These are phyloP conservation scores for Saccharomycopsis lassenensis DNA, from an alignment of 805 yeast species.

Conservation along the genomic window DNA sequence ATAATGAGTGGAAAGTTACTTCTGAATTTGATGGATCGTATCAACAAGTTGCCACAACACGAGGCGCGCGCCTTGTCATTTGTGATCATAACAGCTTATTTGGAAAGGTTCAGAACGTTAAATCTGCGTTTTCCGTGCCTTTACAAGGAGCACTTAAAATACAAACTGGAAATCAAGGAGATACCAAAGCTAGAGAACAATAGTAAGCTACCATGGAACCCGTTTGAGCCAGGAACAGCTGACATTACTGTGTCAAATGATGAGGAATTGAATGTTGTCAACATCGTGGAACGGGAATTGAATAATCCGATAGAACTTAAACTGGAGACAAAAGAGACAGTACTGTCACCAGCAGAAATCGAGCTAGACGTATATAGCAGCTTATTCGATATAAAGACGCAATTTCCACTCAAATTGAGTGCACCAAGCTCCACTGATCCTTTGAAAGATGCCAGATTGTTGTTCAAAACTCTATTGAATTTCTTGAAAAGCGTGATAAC, in stretches of 20 bases:
- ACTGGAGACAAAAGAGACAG: too few species aligned
- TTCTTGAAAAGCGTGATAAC: constrained; percentile 83
- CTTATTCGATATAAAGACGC: too few species aligned
- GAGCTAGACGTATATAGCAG: too few species aligned
- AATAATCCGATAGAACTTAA: constrained; percentile 6
- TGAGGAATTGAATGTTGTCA: constrained; percentile 10
- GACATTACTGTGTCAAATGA: constrained; percentile 6
- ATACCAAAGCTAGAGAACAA: too few species aligned
- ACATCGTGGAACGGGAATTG: constrained; percentile 3
- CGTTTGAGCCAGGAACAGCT: neutral
- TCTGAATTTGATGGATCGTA: constrained; percentile 78
- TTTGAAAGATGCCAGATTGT: constrained; percentile 75
- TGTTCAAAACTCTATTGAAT: constrained; percentile 81
- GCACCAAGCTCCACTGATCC: constrained; percentile 49
- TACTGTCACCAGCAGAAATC: too few species aligned
- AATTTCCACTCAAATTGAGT: too few species aligned
- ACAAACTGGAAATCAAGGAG: too few species aligned
- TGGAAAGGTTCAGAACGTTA: constrained; percentile 65
- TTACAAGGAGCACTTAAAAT: neutral
- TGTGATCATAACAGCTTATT: constrained; percentile 80
- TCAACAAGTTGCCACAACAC: constrained; percentile 65
- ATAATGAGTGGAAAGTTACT: constrained; percentile 91
- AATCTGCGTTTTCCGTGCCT: too few species aligned
- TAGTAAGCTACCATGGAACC: neutral
- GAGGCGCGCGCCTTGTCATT: constrained; percentile 80